Base-by-base conservation (phyloP, 106 monocot species). In the Dactylorhiza incarnata region DNA sequence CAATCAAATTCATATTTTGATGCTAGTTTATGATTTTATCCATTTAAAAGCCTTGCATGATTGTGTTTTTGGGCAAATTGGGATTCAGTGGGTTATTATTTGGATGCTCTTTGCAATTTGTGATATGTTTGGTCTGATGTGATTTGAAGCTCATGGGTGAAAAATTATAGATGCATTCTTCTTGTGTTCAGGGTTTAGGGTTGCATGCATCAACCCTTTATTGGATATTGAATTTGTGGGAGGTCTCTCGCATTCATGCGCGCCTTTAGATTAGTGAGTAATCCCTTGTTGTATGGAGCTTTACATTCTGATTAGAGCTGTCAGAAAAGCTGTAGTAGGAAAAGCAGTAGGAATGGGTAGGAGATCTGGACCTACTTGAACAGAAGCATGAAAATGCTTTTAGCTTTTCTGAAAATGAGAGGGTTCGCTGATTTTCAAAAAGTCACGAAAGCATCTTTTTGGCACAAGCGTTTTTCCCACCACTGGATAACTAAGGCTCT, bases 1-100 rank as follows among this genome's bases (percentile, higher is more conserved):
- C 29, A 50, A 63, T 73, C 73, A 62, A 73, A 73, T 79, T 77
- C 51, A 70, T 77, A 69, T 63, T 45, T 37, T 77, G 16, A 69
- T 69, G 69, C 45, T 68, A 44, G 16, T 68, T 37, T 9, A 68
- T 68, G 25, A 68, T 5, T 69, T 46, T 5, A 15, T 69, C 25
- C 29, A 26, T 65, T 46, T 69, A 69, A n/a, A n/a, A n/a, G 24
- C 45, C 2, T 7, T 45, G 69, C 6, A 15, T 17, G 69, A 65
- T 11, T 62, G 1, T 65, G 29, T 12, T 65, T 29, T 26, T 29
- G 12, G 9, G 65, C 11, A 59, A 59, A 54, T 5, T 54, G 17
- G 54, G 54, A 13, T 54, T 29, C 29, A 65, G 25, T 65, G 13
- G 10, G 29, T 29, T 65, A 26, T 25, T 24, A 65, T 65, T 59